Evolutionary conservation across 2,329 filamentous ascomycete genomes (phyloP).

Genomic region (Fusarium sambucinum): DNA sequence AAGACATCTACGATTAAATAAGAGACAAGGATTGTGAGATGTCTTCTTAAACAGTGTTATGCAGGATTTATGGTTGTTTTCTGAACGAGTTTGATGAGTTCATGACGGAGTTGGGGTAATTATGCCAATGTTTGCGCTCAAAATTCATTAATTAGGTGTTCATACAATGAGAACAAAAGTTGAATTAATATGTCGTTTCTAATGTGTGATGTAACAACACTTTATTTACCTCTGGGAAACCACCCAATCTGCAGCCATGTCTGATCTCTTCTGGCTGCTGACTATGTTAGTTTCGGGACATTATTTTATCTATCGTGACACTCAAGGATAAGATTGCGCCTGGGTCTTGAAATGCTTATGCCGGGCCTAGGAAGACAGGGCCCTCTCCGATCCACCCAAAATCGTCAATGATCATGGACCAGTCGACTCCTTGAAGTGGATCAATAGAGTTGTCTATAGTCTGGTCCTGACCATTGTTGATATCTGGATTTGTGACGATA

Average conservation of each 20-base stretch:
- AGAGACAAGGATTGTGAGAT: not conserved
- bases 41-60: not conserved
- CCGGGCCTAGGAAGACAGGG: slow-evolving; percentile 49
- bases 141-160: slow-evolving; percentile 24
- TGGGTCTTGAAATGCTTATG: slow-evolving; percentile 26
- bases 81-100: slow-evolving; percentile 33
- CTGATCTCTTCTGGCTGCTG: not conserved
- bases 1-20: slow-evolving; percentile 63
- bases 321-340: too few species aligned
- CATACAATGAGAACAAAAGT: slow-evolving; percentile 18
- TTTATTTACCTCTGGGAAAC: not conserved
- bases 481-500: slow-evolving; percentile 15
- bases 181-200: not conserved
- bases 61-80: slow-evolving; percentile 16
- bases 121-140: slow-evolving; percentile 4
- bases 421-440: slow-evolving; percentile 61
- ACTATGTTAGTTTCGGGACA: not conserved
- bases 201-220: not conserved
- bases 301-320: not conserved
- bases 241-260: not conserved
- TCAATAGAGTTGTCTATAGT: slow-evolving; percentile 47
- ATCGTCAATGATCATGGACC: slow-evolving; percentile 64
- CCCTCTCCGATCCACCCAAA: slow-evolving; percentile 59
- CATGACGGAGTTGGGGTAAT: slow-evolving; percentile 33
- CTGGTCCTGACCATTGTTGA: slow-evolving; percentile 30